These are phyloP conservation scores for Xylaria sp. DNA, from an alignment of 2,329 filamentous ascomycete genomes.

Conservation along the genomic window DNA sequence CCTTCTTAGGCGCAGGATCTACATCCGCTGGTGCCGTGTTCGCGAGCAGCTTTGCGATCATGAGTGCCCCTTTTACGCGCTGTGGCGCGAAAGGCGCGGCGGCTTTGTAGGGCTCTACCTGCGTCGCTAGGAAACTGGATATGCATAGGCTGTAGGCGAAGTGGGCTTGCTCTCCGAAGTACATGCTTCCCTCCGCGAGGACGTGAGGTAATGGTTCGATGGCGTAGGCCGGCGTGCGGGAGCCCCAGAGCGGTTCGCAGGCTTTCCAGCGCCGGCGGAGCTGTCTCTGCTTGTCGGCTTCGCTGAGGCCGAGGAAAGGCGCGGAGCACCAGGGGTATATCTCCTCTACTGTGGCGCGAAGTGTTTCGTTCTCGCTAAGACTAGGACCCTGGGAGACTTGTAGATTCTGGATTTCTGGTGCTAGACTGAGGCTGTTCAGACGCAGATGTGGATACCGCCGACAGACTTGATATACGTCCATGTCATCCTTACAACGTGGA, in stretches of 20 bases:
- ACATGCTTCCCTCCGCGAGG: slow-evolving; percentile 58
- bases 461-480: slow-evolving; percentile 66
- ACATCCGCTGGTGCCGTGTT: slow-evolving; percentile 54
- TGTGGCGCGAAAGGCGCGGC: slow-evolving; percentile 62
- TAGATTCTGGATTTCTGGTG: slow-evolving; percentile 53
- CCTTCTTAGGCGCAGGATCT: slow-evolving; percentile 40
- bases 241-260: slow-evolving; percentile 53
- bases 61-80: slow-evolving; percentile 63
- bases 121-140: slow-evolving; percentile 59
- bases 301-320: slow-evolving; percentile 27
- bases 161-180: slow-evolving; percentile 57
- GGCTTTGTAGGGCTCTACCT: slow-evolving; percentile 62
- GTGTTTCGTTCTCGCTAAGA: slow-evolving; percentile 42
- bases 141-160: slow-evolving; percentile 59
- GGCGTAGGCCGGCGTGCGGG: slow-evolving; percentile 59
- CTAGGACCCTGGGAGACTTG: slow-evolving; percentile 48
- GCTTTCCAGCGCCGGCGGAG: slow-evolving; percentile 52
- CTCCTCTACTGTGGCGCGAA: slow-evolving; percentile 44
- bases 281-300: slow-evolving; percentile 37
- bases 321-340: slow-evolving; percentile 48
- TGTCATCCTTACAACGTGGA: slow-evolving; percentile 60
- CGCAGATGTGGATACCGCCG: slow-evolving; percentile 54
- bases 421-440: slow-evolving; percentile 60
- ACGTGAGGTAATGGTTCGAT: slow-evolving; percentile 61
- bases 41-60: slow-evolving; percentile 63